These are phyloP conservation scores for Xylaria sp. DNA, from an alignment of 2,329 filamentous ascomycete species.

Conservation along the genomic window DNA sequence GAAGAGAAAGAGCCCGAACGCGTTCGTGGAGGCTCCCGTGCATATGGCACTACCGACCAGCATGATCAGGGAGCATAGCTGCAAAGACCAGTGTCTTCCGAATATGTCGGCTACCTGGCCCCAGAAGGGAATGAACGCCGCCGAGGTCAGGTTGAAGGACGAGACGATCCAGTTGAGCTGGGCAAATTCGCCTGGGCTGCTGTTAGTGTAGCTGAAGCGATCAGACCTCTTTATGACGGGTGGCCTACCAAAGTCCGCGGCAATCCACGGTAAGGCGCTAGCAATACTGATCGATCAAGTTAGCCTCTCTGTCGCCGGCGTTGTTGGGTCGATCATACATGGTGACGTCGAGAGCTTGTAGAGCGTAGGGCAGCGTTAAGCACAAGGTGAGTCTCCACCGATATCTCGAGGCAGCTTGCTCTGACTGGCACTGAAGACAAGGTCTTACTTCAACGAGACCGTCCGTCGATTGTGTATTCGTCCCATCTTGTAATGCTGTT, in stretches of 20 bases:
- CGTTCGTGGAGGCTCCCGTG: constrained; percentile 55
- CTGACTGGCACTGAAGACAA: constrained; percentile 39
- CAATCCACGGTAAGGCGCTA: constrained; percentile 63
- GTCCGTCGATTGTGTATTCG: not conserved
- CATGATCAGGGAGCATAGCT: constrained; percentile 59
- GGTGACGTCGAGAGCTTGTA: constrained; percentile 66
- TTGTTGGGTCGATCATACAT: constrained; percentile 44
- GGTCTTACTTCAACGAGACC: not conserved
- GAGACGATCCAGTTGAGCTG: constrained; percentile 72
- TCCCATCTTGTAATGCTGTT: constrained; percentile 1
- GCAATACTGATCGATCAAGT: constrained; percentile 44
- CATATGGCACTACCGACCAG: constrained; percentile 64
- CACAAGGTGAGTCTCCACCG: constrained; percentile 63
- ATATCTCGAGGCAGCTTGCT: constrained; percentile 43
- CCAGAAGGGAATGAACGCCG: constrained; percentile 68
- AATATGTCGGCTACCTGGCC: constrained; percentile 68
- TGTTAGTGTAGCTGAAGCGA: constrained; percentile 2
- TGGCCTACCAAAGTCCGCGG: constrained; percentile 61
- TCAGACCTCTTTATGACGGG: constrained; percentile 1
- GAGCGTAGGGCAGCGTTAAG: constrained; percentile 61
- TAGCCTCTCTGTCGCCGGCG: not conserved
- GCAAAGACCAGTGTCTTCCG: constrained; percentile 62
- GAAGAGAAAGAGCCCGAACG: constrained; percentile 62
- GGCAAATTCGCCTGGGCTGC: constrained; percentile 48
- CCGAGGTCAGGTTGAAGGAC: constrained; percentile 67